A percentile compares a stretch with the other conserved stretches of the same genome.
Evolutionary conservation across 2,329 filamentous ascomycete species (phyloP).

Genomic region (Aspergillus novofumigatus): DNA sequence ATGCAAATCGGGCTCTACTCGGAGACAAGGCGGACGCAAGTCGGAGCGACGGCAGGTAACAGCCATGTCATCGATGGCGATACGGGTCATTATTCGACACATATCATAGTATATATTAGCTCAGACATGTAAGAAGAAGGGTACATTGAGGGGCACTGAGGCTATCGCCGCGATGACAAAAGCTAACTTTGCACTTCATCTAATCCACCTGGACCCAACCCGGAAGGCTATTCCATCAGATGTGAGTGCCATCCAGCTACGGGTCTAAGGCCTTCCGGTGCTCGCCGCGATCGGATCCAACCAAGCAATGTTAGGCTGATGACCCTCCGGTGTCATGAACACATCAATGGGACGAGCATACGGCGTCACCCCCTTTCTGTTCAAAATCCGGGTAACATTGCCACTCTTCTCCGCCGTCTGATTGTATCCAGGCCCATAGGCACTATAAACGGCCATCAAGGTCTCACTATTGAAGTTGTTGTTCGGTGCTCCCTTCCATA

Average conservation of each 20-base stretch:
- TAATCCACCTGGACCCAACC: too few relatives aligned
- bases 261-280: neutral
- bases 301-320: neutral
- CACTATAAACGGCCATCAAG: neutral
- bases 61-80: too few relatives aligned
- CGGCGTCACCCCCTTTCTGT: neutral
- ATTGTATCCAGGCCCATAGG: neutral
- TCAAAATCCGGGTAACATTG: neutral
- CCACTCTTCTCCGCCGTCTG: neutral
- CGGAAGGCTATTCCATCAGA: too few relatives aligned
- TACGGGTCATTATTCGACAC: too few relatives aligned
- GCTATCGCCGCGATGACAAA: too few relatives aligned
- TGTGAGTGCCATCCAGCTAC: too few relatives aligned
- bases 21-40: neutral
- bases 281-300: neutral
- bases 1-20: neutral
- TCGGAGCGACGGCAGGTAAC: too few relatives aligned
- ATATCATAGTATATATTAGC: too few relatives aligned
- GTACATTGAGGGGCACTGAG: too few relatives aligned
- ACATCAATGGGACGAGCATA: neutral
- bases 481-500: slow-evolving; percentile 38
- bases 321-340: neutral
- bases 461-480: neutral
- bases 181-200: too few relatives aligned
- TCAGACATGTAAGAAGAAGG: too few relatives aligned